Conservation (phyloP, 2,329 filamentous ascomycete genomes). For the Beauveria sp. region DNA sequence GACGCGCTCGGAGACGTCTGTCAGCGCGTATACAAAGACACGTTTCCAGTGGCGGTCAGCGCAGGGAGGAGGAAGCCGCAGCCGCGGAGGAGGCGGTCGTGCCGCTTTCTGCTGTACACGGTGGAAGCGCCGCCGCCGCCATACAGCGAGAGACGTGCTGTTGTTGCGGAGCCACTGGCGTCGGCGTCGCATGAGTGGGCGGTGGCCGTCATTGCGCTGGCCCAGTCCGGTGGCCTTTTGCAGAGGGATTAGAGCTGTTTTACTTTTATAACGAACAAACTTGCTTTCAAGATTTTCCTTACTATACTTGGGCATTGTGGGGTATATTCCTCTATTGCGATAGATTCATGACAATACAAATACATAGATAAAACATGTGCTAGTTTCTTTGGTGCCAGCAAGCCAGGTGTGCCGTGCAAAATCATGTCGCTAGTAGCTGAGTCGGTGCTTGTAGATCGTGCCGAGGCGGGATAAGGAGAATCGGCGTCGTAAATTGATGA, state of each 20-base stretch:
- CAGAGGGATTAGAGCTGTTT: neutral
- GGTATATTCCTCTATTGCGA: neutral
- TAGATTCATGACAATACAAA: neutral
- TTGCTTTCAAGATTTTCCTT: neutral
- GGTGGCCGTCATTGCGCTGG: neutral
- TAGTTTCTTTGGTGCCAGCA: neutral
- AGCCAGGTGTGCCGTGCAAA: neutral
- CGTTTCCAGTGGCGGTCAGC: neutral
- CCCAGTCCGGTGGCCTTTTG: neutral
- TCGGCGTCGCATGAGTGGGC: conserved; percentile 5
- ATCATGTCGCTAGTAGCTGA: neutral
- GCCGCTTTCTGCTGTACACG: neutral
- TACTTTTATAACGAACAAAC: neutral
- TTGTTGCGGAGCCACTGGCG: neutral
- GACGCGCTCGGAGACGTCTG: conserved; percentile 15
- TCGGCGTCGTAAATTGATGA: no score
- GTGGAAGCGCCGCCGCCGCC: neutral
- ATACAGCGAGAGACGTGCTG: neutral
- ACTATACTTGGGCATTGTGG: no score
- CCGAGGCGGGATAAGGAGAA: neutral
- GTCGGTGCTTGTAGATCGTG: neutral
- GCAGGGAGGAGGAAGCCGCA: neutral
- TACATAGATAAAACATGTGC: neutral
- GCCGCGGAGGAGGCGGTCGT: neutral
- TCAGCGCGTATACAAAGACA: neutral